Conservation (phyloP, 1,284 basidiomycete genomes). For the Cutaneotrichosporon daszewskae region DNA sequence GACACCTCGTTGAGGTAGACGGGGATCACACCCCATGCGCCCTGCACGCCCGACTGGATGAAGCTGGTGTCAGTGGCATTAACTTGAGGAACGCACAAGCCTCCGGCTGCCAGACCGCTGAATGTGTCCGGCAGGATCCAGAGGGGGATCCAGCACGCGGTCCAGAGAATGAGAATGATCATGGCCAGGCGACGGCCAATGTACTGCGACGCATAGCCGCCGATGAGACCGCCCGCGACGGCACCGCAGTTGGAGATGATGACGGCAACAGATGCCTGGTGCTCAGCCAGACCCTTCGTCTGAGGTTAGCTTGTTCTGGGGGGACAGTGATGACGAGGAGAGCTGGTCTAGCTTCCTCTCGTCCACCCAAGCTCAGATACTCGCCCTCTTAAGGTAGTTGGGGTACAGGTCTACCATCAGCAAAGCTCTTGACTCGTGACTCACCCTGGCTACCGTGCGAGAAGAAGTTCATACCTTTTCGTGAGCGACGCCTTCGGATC, state of each 20-base stretch:
- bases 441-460: constrained; percentile 70
- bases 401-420: constrained; percentile 48
- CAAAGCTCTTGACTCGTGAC: not conserved
- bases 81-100: constrained; percentile 18
- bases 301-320: too few species aligned
- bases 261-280: constrained; percentile 72
- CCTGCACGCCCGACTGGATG: constrained; percentile 75
- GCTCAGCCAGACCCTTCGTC: constrained; percentile 47
- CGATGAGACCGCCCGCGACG: constrained; percentile 68
- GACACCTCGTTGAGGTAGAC: constrained; percentile 76
- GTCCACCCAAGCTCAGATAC: too few species aligned
- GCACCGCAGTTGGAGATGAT: constrained; percentile 71
- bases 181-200: constrained; percentile 68
- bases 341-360: too few species aligned
- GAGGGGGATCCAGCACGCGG: constrained; percentile 53
- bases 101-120: constrained; percentile 36
- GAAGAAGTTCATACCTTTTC: constrained; percentile 82
- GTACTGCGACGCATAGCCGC: constrained; percentile 74
- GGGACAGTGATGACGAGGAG: too few species aligned
- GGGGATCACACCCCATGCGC: constrained; percentile 52
- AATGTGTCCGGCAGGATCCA: constrained; percentile 67
- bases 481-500: not conserved
- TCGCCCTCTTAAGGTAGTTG: constrained; percentile 62
- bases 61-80: too few species aligned
- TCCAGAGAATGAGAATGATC: constrained; percentile 48